Evolutionary conservation across 163 green algal genomes (phyloP).

Genomic region (Chlorella variabilis): DNA sequence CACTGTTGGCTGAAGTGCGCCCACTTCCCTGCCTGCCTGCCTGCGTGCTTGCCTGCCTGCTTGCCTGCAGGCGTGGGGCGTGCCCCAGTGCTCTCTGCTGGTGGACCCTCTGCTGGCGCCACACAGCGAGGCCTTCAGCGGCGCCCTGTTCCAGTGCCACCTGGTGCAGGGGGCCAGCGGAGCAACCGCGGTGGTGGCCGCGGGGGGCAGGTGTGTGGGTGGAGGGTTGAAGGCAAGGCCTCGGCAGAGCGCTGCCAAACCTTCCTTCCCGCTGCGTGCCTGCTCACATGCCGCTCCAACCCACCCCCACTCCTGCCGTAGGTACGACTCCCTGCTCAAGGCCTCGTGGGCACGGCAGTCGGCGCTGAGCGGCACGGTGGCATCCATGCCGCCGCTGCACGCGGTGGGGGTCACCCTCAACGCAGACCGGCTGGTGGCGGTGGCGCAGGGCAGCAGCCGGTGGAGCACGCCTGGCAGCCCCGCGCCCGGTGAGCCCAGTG

Average conservation of each 20-base stretch:
- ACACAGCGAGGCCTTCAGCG: conserved; percentile 69
- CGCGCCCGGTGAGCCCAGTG: not conserved
- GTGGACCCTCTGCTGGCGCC: conserved; percentile 77
- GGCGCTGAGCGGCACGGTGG: not conserved
- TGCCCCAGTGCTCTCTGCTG: conserved; percentile 42
- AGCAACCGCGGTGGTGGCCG: conserved; percentile 42
- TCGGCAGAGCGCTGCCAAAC: not conserved
- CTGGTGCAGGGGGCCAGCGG: conserved; percentile 36
- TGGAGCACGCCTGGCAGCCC: not conserved
- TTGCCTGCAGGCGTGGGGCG: conserved; percentile 44
- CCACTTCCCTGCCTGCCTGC: not conserved
- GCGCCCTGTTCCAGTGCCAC: conserved; percentile 71
- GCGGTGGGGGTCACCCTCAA: conserved; percentile 82
- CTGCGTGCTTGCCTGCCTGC: not conserved
- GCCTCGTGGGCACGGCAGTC: conserved; percentile 54
- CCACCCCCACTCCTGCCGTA: not conserved
- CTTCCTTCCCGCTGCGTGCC: no score
- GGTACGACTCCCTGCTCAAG: conserved; percentile 82
- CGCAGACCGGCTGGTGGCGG: conserved; percentile 67
- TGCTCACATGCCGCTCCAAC: not conserved
- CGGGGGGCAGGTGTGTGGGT: conserved; percentile 49
- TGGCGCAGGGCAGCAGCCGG: conserved; percentile 29
- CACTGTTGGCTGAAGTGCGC: no score
- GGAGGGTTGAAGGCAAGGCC: not conserved
- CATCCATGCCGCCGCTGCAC: conserved; percentile 33